Base-by-base conservation (phyloP, 2,329 filamentous ascomycete genomes). In the Alternaria consortialis region DNA sequence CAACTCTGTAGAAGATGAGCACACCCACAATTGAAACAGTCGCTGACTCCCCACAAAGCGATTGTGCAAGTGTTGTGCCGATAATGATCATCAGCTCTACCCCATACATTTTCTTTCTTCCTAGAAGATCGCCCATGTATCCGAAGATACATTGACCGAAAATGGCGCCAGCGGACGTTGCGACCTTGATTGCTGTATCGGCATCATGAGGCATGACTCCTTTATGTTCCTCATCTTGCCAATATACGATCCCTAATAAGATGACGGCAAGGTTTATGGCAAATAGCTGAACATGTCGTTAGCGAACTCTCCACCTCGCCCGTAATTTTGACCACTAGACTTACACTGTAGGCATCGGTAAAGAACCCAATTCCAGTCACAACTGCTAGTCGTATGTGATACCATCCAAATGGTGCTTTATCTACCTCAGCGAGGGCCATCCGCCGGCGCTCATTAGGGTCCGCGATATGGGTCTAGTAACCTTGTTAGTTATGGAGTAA, bases 291-390 rank as follows among this genome's bases (percentile, higher is more conserved):
- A 17, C 13, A 60, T 53, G 17, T 48, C 6, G 36, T 68, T 36
- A 69, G 57, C n/a, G n/a, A 7, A 20, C 4, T 20, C n/a, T 47
- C 15, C 53, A 25, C 13, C 15, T 56, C n/a, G 27, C 25, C 17
- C 4, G 11, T 27, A 1, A 11, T n/a, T 15, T 32, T 17, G 17
- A 20, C 48, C 66, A 25, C 17, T 12, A 36, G 13, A 48, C 46
- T 48, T 65, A 75, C 71, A 66, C 67, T 72, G 80, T 94, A 94
- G 12, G 91, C 91, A 75, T 94, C 92, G 15, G 92, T 94, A 80
- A 95, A 95, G 87, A 96, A 95, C 69, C 92, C 92, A 63, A 94
- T 90, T 71, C 92, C 92, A 31, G 91, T 91, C 25, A 94, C 91
- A 8, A 91, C 81, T 55, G 91, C 86, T 59, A 91, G 90, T 40